These are phyloP conservation scores for Cryomyces minteri DNA, from an alignment of 495 filamentous ascomycete species.

Conservation along the genomic window DNA sequence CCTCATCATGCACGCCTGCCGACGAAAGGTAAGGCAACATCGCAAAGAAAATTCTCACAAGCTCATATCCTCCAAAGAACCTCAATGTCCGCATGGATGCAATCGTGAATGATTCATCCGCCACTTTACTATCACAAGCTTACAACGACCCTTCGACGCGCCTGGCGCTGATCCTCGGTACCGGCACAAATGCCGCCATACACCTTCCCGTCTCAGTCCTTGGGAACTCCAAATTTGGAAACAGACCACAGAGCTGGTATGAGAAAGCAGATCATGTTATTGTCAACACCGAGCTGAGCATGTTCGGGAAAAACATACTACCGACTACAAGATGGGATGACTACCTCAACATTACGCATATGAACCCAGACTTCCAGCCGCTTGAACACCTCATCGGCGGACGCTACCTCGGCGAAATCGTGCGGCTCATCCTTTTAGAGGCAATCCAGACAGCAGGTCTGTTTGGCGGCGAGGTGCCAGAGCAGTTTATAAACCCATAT, in stretches of 20 bases:
- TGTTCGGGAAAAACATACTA: constrained; percentile 25
- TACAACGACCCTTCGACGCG: constrained; percentile 21
- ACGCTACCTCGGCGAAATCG: constrained; percentile 37
- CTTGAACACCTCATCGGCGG: constrained; percentile 32
- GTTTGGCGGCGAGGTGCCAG: constrained; percentile 36
- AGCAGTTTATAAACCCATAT: constrained; percentile 31
- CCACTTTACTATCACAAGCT: constrained; percentile 24
- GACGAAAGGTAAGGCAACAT: constrained; percentile 19
- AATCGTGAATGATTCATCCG: constrained; percentile 24
- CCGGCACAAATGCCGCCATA: constrained; percentile 24
- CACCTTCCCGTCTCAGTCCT: constrained; percentile 20
- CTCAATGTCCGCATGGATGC: constrained; percentile 22
- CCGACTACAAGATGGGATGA: constrained; percentile 25
- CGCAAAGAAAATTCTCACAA: too few species aligned
- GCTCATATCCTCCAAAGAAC: constrained; percentile 4
- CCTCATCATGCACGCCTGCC: constrained; percentile 37
- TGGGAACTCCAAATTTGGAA: constrained; percentile 17
- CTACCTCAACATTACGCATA: constrained; percentile 19
- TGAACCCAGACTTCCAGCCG: constrained; percentile 25
- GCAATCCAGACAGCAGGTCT: constrained; percentile 33
- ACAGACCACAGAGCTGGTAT: constrained; percentile 18
- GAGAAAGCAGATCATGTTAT: constrained; percentile 20
- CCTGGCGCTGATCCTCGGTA: constrained; percentile 25
- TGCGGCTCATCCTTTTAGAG: constrained; percentile 31
- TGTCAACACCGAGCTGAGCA: constrained; percentile 26